Percentiles rank a stretch among this genome's conserved stretches.
These are phyloP conservation scores for Rhododendron williamsianum DNA, from an alignment of 148 eudicot species.

Conservation along the genomic window DNA sequence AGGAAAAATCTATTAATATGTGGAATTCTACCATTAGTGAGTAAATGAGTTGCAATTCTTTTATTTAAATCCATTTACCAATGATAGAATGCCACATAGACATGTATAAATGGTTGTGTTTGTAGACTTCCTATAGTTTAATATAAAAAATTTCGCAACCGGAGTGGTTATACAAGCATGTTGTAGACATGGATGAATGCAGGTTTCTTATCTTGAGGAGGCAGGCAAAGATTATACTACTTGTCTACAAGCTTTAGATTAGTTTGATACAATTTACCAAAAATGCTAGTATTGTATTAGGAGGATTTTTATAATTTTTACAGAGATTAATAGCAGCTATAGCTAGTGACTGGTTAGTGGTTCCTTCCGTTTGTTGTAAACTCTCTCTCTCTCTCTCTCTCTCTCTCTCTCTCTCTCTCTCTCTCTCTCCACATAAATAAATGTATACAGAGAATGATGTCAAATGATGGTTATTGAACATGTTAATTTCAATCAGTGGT, in stretches of 20 bases:
- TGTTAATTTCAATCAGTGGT: neutral
- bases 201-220: neutral
- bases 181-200: neutral
- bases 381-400: neutral
- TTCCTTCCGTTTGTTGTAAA: neutral
- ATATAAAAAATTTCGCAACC: no score
- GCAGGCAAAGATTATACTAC: neutral
- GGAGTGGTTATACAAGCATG: neutral
- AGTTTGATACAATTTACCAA: neutral
- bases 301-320: neutral
- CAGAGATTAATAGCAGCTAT: neutral
- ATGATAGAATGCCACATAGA: no score
- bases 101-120: no score
- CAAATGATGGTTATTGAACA: neutral
- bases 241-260: neutral
- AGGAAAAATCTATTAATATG: no score
- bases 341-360: neutral
- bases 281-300: neutral
- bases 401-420: neutral
- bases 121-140: no score
- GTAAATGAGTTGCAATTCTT: no score
- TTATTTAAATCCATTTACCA: no score
- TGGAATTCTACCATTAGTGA: no score
- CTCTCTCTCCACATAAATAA: neutral
- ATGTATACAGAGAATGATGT: neutral